A percentile compares a stretch with the other conserved stretches of the same genome.
phyloP scores from a whole-genome alignment of 2,329 filamentous ascomycete genomes.

The Phyllosticta ampelicida region DNA sequence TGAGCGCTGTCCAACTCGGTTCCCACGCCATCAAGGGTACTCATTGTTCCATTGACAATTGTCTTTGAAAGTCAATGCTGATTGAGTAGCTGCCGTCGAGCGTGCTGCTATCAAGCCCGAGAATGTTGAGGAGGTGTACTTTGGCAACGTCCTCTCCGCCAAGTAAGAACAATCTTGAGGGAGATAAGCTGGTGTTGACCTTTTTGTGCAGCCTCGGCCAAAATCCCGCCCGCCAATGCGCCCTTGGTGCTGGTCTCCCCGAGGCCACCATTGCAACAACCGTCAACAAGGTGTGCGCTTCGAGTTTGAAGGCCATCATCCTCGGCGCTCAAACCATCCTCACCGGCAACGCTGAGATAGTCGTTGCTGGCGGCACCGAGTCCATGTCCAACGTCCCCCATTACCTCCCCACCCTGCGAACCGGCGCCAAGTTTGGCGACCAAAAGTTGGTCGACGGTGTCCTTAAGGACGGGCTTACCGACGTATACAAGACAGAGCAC shows the following conservation, averaged over 20 bases:
- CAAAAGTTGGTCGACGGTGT: constrained; percentile 82
- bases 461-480: constrained; percentile 86
- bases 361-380: constrained; percentile 90
- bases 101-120: constrained; percentile 78
- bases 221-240: constrained; percentile 90
- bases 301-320: constrained; percentile 85
- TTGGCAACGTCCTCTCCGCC: constrained; percentile 94
- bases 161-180: constrained; percentile 49
- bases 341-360: constrained; percentile 82
- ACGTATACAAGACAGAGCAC: constrained; percentile 91
- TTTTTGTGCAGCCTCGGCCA: constrained; percentile 63
- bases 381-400: constrained; percentile 98
- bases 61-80: constrained; percentile 10
- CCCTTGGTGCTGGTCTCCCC: constrained; percentile 75
- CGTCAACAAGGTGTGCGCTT: constrained; percentile 98
- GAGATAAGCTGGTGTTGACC: background rate
- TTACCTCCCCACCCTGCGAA: constrained; percentile 81
- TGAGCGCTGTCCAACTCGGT: constrained; percentile 78
- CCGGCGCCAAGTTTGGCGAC: constrained; percentile 87
- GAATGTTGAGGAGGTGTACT: constrained; percentile 92
- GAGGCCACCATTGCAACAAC: constrained; percentile 77
- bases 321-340: constrained; percentile 95
- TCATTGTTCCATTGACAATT: constrained; percentile 19
- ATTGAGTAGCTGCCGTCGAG: constrained; percentile 57
- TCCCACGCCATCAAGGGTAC: constrained; percentile 89